Base-by-base conservation (phyloP, 2,329 filamentous ascomycete species). In the Lasiodiplodia hormozganensis region DNA sequence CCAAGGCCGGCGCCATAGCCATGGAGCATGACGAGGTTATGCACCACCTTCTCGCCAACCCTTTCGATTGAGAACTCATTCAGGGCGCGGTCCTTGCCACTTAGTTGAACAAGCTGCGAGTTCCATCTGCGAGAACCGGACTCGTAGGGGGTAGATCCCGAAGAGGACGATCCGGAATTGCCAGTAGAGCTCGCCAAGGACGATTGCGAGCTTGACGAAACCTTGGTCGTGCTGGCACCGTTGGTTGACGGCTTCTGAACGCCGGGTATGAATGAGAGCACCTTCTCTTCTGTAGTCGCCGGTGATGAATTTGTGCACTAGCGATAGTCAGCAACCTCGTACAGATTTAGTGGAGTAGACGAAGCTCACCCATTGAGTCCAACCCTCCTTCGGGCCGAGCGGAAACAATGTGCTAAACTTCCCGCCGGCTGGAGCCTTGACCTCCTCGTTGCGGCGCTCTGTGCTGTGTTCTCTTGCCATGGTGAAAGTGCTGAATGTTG, bases 1-100 rank as follows among this genome's bases (percentile, higher is more conserved):
- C 95, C 96, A 0, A 99, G 86, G 0, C 96, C 96, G 2, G 96
- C 96, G 57, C 96, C 96, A 79, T 99, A 99, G 70, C 96, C 96
- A 77, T 99, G 96, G 3, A 99, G 84, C 88, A 99, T 97, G 54
- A 99, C 95, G 18, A 99, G 85, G 56, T 93, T 96, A 76, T 98
- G 90, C 56, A 96, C 90, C 0, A 89, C 87, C 7, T 90, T 81
- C 77, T 97, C 94, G 49, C 89, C 93, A 0, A 93, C 82, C 58
- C 94, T 87, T 81, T 97, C 93, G 2, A 99, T 88, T 0, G 92
- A 94, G 78, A 97, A 96, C 76, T 99, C 96, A 76, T 99, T 98
- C 70, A 99, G 80, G 2, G 90, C 92, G 58, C 96, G 88, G 77
- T 97, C 89, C 79, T 94, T 96, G 67, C 96, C 96, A 16, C 90